These are phyloP conservation scores for Harringtonia lauricola DNA, from an alignment of 2,329 filamentous ascomycete species.

Conservation along the genomic window DNA sequence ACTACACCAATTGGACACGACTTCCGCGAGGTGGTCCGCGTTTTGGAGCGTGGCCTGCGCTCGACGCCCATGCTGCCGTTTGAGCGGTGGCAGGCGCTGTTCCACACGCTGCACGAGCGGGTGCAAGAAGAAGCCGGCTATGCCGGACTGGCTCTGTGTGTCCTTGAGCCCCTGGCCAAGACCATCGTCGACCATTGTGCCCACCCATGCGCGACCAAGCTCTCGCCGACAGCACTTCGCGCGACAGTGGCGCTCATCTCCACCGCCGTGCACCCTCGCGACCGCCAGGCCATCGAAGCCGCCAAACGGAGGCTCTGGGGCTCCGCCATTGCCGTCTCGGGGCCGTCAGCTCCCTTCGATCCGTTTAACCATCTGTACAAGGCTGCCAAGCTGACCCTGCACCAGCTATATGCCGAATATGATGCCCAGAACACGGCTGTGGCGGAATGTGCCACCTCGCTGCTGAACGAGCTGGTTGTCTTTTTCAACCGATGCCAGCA, in stretches of 20 bases:
- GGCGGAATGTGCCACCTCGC: constrained; percentile 23
- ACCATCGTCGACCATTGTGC: constrained; percentile 28
- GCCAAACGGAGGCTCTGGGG: constrained; percentile 59
- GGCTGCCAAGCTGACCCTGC: constrained; percentile 42
- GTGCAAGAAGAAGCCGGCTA: constrained; percentile 56
- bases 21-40: constrained; percentile 56
- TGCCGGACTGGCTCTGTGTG: constrained; percentile 50
- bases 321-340: constrained; percentile 26
- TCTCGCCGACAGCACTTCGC: constrained; percentile 19
- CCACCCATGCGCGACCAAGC: constrained; percentile 9
- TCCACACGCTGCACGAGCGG: constrained; percentile 43
- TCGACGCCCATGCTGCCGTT: constrained; percentile 35
- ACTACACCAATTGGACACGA: constrained; percentile 49
- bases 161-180: constrained; percentile 62
- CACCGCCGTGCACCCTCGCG: constrained; percentile 42
- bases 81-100: constrained; percentile 40
- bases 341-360: constrained; percentile 36
- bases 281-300: constrained; percentile 52
- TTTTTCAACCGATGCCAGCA: constrained; percentile 40
- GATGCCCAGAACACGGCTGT: constrained; percentile 16
- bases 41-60: constrained; percentile 52
- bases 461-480: constrained; percentile 41
- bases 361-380: constrained; percentile 58
- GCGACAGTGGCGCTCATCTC: constrained; percentile 32
- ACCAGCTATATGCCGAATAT: constrained; percentile 35